A percentile compares a stretch with the other conserved stretches of the same genome.
Evolutionary conservation across 2,329 filamentous ascomycete species (phyloP).

Genomic region (Colletotrichum sp.): DNA sequence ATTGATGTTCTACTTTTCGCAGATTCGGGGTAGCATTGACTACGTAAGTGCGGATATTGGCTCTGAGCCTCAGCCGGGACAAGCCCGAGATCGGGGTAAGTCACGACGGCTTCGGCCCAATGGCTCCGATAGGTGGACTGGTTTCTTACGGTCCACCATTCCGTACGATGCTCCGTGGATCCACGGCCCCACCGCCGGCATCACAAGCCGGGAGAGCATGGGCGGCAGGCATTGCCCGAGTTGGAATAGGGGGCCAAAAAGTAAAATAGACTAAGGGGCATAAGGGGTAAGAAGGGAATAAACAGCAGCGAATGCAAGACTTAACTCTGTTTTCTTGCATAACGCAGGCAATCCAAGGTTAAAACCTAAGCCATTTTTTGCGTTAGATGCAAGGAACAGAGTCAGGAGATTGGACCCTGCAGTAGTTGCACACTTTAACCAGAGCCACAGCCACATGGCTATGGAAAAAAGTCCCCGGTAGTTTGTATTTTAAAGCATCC

Average conservation of each 20-base stretch:
- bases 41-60: background rate
- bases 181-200: background rate
- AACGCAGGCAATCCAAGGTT: background rate
- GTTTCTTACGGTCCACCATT: background rate
- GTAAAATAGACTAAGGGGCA: background rate
- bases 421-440: background rate
- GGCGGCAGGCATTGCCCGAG: background rate
- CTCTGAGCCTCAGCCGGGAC: background rate
- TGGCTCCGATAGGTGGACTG: background rate
- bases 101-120: background rate
- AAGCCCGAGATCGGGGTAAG: background rate
- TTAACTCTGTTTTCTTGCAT: background rate
- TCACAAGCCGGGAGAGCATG: background rate
- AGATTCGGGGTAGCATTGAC: background rate
- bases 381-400: background rate
- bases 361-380: background rate
- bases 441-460: background rate
- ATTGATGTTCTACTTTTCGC: background rate
- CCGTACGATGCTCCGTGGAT: background rate
- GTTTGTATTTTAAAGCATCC: background rate
- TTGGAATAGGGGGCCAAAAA: background rate
- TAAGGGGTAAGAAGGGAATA: background rate
- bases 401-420: background rate
- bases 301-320: background rate
- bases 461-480: background rate